phyloP scores from a whole-genome alignment of 176 grass and related monocot species.

The Aegilops speltoides region DNA sequence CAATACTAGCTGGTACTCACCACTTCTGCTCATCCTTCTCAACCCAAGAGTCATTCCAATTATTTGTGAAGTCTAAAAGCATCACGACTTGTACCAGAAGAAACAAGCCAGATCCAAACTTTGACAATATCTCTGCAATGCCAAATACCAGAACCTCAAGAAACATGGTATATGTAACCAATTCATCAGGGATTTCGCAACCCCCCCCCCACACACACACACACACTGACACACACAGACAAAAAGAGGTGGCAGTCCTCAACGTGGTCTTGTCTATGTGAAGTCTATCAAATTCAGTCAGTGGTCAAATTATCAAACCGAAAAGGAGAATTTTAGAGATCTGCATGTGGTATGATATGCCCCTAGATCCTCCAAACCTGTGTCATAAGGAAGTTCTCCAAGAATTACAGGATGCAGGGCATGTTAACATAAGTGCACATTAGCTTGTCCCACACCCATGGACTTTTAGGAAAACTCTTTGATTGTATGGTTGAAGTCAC shows the following conservation, averaged over 20 bases:
- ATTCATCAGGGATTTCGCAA: not conserved
- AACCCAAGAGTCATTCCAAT: slow-evolving; percentile 96
- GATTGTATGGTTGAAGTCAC: not conserved
- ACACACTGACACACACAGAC: no score
- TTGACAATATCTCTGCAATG: slow-evolving; percentile 81
- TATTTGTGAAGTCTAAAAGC: slow-evolving; percentile 85
- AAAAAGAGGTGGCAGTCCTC: not conserved
- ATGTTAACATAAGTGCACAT: not conserved
- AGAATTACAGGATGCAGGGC: not conserved
- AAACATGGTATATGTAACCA: not conserved
- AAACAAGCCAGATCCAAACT: slow-evolving; percentile 97
- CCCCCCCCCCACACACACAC: no score
- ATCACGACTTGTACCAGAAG: slow-evolving; percentile 95
- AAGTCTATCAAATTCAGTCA: slow-evolving; percentile 7
- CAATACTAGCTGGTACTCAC: slow-evolving; percentile 39
- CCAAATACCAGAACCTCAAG: not conserved
- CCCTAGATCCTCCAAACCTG: slow-evolving; percentile 11
- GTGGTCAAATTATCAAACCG: not conserved
- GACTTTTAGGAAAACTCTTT: not conserved
- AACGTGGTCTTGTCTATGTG: not conserved
- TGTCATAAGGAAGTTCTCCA: not conserved
- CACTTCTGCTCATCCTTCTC: slow-evolving; percentile 98
- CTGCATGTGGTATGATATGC: not conserved
- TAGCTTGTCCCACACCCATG: not conserved
- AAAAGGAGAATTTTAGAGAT: not conserved